Conservation (phyloP, 768 basidiomycete species). For the Terana coerulea region DNA sequence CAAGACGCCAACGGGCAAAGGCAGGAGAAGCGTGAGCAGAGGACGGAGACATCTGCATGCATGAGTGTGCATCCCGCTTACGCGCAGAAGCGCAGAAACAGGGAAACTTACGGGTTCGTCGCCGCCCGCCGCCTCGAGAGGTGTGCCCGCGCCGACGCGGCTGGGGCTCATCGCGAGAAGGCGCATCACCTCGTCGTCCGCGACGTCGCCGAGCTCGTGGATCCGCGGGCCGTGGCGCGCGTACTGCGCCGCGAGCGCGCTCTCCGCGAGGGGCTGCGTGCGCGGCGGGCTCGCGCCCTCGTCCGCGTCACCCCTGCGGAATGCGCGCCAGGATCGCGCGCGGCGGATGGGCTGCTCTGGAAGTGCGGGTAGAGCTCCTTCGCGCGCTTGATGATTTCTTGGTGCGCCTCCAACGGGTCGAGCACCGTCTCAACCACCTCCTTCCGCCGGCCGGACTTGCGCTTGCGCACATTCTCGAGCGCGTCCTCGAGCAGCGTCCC, state of each 20-base stretch:
- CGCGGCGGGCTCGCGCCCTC: constrained; percentile 1
- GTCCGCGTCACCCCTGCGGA: neutral
- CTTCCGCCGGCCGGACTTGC: constrained; percentile 35
- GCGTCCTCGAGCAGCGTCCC: constrained; percentile 51
- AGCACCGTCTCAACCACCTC: constrained; percentile 41
- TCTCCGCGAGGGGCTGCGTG: constrained; percentile 15
- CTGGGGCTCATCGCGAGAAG: neutral
- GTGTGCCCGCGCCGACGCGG: neutral
- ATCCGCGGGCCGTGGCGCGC: neutral
- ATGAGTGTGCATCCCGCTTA: no score
- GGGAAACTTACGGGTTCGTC: neutral
- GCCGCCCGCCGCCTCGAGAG: neutral
- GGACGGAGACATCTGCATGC: no score
- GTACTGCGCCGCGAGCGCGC: constrained; percentile 8
- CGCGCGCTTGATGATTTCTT: constrained; percentile 36
- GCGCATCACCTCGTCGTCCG: neutral
- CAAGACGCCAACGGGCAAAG: no score
- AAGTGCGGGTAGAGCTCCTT: constrained; percentile 27
- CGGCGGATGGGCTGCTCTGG: neutral
- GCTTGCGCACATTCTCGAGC: constrained; percentile 44
- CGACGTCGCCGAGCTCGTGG: neutral
- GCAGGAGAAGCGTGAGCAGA: no score
- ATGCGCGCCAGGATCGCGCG: neutral
- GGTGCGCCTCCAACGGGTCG: constrained; percentile 44
- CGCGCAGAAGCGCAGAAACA: no score